Evolutionary conservation across 1,284 basidiomycete species (phyloP).

Genomic region (Tylopilus sp.): DNA sequence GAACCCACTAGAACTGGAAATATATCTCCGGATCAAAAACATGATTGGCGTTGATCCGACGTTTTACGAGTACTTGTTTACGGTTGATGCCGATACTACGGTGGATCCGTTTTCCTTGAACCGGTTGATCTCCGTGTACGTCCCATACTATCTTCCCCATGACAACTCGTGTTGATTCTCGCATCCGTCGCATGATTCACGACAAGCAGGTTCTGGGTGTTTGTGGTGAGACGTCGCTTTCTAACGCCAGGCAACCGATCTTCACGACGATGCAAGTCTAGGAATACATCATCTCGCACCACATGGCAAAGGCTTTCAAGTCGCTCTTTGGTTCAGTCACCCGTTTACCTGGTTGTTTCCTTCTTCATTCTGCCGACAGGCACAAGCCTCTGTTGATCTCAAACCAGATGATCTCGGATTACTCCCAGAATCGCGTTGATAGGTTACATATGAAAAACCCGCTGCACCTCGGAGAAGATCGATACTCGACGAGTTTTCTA

Average conservation of each 20-base stretch:
- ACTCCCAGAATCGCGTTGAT: constrained; percentile 89
- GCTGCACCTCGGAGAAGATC: constrained; percentile 63
- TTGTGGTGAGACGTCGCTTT: constrained; percentile 93
- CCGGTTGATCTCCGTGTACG: constrained; percentile 68
- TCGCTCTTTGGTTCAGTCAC: constrained; percentile 74
- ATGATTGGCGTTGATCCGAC: constrained; percentile 83
- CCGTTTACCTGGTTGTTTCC: constrained; percentile 34
- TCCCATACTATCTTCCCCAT: constrained; percentile 31
- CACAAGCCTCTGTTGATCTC: constrained; percentile 96
- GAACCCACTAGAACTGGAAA: constrained; percentile 84
- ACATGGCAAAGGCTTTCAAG: constrained; percentile 82
- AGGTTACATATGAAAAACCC: constrained; percentile 97
- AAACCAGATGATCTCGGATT: constrained; percentile 94
- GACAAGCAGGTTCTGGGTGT: constrained; percentile 93
- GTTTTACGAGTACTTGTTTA: constrained; percentile 86
- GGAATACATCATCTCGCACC: constrained; percentile 86
- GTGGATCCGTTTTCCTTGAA: constrained; percentile 86
- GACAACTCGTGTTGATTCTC: constrained; percentile 58
- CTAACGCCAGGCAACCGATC: constrained; percentile 88
- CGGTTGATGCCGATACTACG: constrained; percentile 87
- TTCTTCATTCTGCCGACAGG: constrained; percentile 70
- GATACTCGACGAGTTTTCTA: constrained; percentile 78
- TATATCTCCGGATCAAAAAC: constrained; percentile 86
- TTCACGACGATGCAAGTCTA: constrained; percentile 99
- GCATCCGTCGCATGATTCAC: constrained; percentile 64